Evolutionary conservation across 139 green algal genomes (phyloP).

Genomic region (Chlorella vulgaris): DNA sequence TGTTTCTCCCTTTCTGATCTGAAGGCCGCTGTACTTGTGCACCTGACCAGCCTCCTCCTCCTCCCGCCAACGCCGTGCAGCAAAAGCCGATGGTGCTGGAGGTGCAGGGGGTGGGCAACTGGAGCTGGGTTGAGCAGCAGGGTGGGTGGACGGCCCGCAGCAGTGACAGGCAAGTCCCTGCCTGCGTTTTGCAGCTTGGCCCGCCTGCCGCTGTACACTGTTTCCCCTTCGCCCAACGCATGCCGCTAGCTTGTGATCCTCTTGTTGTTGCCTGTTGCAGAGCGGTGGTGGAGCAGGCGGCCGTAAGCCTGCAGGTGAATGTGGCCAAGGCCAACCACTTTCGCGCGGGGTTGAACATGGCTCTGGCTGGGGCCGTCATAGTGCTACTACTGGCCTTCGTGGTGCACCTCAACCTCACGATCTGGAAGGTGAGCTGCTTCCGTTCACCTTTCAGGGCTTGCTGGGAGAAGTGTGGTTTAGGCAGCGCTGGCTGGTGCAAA

Average conservation of each 20-base stretch:
- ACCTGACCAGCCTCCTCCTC: too few species aligned
- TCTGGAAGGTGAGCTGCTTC: slow-evolving; percentile 1
- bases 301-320: neutral
- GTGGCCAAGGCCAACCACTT: slow-evolving; percentile 8
- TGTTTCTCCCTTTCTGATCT: too few species aligned
- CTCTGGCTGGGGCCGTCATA: slow-evolving; percentile 19
- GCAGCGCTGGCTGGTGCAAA: too few species aligned
- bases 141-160: slow-evolving; percentile 26
- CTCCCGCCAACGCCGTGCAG: too few species aligned
- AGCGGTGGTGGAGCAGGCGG: neutral
- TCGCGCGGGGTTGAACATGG: slow-evolving; percentile 16
- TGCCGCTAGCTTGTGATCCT: neutral
- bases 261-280: too few species aligned
- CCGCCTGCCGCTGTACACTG: slow-evolving; percentile 3
- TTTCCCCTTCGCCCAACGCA: neutral
- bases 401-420: slow-evolving; percentile 22
- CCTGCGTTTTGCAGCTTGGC: neutral
- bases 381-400: slow-evolving; percentile 31
- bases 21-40: too few species aligned
- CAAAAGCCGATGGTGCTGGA: slow-evolving; percentile 28
- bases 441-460: too few species aligned
- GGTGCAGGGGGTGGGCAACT: neutral
- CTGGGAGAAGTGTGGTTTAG: too few species aligned
- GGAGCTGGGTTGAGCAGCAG: slow-evolving; percentile 4
- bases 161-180: slow-evolving; percentile 7